phyloP scores from a whole-genome alignment of 2,329 filamentous ascomycete genomes.

The Fusarium sp. region DNA sequence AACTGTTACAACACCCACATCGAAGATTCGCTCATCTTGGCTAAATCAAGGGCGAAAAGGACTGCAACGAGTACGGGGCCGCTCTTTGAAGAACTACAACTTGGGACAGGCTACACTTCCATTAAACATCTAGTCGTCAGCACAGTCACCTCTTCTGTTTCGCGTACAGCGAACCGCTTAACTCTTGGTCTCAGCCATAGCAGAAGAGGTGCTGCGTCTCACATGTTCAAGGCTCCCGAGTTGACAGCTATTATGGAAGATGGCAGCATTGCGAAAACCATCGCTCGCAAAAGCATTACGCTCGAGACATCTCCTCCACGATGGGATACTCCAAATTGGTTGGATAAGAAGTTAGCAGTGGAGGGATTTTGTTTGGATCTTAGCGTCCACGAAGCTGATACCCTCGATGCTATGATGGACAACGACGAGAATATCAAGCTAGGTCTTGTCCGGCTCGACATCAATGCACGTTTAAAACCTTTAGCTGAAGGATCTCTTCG shows the following conservation, averaged over 20 bases:
- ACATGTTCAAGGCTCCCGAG: background rate
- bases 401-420: slow-evolving; percentile 54
- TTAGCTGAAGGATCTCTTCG: slow-evolving; percentile 51
- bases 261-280: background rate
- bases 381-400: slow-evolving; percentile 39
- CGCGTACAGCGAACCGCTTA: slow-evolving; percentile 21
- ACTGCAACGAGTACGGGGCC: slow-evolving; percentile 13
- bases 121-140: slow-evolving; percentile 24
- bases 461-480: slow-evolving; percentile 47
- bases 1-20: background rate
- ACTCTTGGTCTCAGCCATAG: background rate
- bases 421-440: slow-evolving; percentile 53
- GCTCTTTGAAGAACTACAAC: slow-evolving; percentile 15
- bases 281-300: background rate
- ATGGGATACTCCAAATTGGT: slow-evolving; percentile 8
- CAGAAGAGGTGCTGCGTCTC: background rate
- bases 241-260: background rate
- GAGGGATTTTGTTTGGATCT: slow-evolving; percentile 49
- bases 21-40: background rate
- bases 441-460: slow-evolving; percentile 49
- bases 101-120: slow-evolving; percentile 9
- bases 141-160: slow-evolving; percentile 27
- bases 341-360: slow-evolving; percentile 6
- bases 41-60: background rate
- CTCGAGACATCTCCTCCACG: background rate